phyloP scores from a whole-genome alignment of 352 stramenopile species.

The Phytophthora brassicae region DNA sequence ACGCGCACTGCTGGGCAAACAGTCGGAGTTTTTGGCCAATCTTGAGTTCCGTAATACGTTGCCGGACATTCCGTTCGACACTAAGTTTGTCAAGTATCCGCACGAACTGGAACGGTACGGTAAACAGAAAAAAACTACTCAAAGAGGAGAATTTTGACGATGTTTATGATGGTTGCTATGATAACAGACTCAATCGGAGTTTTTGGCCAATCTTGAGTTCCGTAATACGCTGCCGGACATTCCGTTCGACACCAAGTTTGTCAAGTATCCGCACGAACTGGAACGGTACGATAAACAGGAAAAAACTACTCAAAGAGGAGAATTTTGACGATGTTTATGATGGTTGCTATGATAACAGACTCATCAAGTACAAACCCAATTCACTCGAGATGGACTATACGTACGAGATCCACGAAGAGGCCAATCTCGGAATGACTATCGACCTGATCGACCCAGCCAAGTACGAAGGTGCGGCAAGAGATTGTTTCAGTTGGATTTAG shows the following conservation, averaged over 20 bases:
- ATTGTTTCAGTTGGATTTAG: too few relatives aligned
- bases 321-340: too few relatives aligned
- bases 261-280: constrained; percentile 78
- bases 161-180: too few relatives aligned
- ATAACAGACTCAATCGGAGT: constrained; percentile 89
- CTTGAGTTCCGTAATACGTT: constrained; percentile 85
- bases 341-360: constrained; percentile 27
- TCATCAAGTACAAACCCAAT: constrained; percentile 90
- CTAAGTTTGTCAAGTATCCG: constrained; percentile 86
- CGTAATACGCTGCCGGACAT: constrained; percentile 81
- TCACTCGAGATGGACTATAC: constrained; percentile 83
- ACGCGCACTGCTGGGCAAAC: constrained; percentile 73
- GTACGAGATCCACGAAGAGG: constrained; percentile 84
- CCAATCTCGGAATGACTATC: constrained; percentile 75
- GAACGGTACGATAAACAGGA: constrained; percentile 77
- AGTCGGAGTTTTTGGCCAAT: constrained; percentile 81
- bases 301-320: neutral
- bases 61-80: constrained; percentile 83
- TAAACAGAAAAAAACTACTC: too few relatives aligned
- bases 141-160: too few relatives aligned
- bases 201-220: constrained; percentile 80
- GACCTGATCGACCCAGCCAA: constrained; percentile 87
- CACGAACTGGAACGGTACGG: constrained; percentile 75
- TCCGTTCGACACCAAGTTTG: constrained; percentile 87
- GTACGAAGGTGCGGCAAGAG: constrained; percentile 60